Evolutionary conservation across 176 grass and related monocot species (phyloP).

Genomic region (Hsuehochloa calcarea): DNA sequence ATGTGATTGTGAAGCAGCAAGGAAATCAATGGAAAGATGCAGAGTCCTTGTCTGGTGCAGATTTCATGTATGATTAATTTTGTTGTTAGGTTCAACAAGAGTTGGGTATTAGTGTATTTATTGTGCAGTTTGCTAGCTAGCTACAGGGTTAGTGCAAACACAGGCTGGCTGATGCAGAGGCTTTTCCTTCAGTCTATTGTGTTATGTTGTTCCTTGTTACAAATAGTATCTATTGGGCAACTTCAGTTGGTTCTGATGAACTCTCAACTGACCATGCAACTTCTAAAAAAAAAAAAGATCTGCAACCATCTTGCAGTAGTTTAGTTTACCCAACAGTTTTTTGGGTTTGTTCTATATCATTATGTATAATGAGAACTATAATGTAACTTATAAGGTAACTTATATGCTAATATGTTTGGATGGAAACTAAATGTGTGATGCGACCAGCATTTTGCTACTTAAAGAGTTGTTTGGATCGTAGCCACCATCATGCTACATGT

Average conservation of each 20-base stretch:
- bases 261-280: constrained; percentile 16
- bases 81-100: constrained; percentile 46
- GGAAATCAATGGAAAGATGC: constrained; percentile 26
- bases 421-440: background rate
- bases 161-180: constrained; percentile 40
- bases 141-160: constrained; percentile 21
- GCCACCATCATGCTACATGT: background rate
- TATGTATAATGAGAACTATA: background rate
- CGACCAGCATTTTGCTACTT: background rate
- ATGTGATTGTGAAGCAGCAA: constrained; percentile 3
- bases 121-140: constrained; percentile 14
- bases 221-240: background rate
- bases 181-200: background rate
- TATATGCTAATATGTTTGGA: background rate
- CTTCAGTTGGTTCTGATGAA: constrained; percentile 5
- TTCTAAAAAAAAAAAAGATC: background rate
- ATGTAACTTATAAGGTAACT: background rate
- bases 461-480: background rate
- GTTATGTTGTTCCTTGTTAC: background rate
- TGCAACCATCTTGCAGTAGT: background rate
- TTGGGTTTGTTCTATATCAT: background rate
- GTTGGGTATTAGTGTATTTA: constrained; percentile 24
- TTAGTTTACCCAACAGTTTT: background rate
- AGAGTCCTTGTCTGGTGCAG: constrained; percentile 35
- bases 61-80: constrained; percentile 45